Conservation (phyloP, 805 yeast species). For the Teunomyces lycoperdinae region DNA sequence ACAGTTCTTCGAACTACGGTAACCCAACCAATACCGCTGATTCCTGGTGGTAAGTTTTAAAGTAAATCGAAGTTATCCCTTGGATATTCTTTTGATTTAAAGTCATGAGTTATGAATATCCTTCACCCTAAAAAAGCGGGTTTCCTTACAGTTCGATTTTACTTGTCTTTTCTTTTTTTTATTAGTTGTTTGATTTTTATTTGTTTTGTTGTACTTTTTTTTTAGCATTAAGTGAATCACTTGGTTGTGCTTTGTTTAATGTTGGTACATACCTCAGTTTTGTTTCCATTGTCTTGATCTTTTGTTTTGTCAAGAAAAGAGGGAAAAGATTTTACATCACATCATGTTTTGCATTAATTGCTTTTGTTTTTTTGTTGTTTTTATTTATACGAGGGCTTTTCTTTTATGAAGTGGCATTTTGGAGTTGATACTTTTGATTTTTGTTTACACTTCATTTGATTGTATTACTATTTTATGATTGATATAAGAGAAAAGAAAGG, state of each 20-base stretch:
- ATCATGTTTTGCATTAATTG: constrained; percentile 21
- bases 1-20: constrained; percentile 23
- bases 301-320: constrained; percentile 15
- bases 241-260: constrained; percentile 10
- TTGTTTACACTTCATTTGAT: constrained; percentile 6
- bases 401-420: constrained; percentile 5
- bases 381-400: constrained; percentile 9
- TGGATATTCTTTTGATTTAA: constrained; percentile 6
- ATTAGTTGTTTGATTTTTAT: constrained; percentile 8
- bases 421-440: constrained; percentile 6
- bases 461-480: constrained; percentile 12
- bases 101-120: constrained; percentile 6
- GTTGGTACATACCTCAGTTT: constrained; percentile 14
- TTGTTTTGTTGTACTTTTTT: constrained; percentile 3
- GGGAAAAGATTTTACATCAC: constrained; percentile 15
- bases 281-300: constrained; percentile 20
- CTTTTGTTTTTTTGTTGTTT: constrained; percentile 20
- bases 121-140: not conserved
- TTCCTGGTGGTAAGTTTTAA: constrained; percentile 40
- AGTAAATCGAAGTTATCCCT: constrained; percentile 4
- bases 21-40: constrained; percentile 30
- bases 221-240: constrained; percentile 10
- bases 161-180: constrained; percentile 5
- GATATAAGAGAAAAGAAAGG: constrained; percentile 6
- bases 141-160: constrained; percentile 1